phyloP scores from a whole-genome alignment of 1,139 yeast species.

The Magnusiomyces tetraspermus region DNA sequence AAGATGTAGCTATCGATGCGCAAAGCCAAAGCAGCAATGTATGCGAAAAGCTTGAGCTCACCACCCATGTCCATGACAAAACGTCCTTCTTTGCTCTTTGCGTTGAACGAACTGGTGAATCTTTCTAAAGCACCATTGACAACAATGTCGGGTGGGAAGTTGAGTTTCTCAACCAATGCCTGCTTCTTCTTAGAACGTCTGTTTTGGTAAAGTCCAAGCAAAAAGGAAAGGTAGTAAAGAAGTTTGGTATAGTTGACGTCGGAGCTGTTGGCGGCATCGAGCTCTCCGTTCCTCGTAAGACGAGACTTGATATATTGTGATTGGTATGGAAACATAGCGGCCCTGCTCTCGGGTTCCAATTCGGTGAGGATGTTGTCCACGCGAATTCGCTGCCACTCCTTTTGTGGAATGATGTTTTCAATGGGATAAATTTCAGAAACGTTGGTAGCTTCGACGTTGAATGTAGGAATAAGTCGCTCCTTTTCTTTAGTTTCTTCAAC shows the following conservation, averaged over 20 bases:
- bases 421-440: constrained; percentile 79
- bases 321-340: constrained; percentile 53
- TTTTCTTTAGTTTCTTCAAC: constrained; percentile 44
- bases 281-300: neutral
- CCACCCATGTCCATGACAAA: constrained; percentile 75
- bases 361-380: constrained; percentile 49
- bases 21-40: constrained; percentile 59
- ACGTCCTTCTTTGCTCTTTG: constrained; percentile 43
- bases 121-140: constrained; percentile 65
- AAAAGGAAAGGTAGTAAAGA: constrained; percentile 66
- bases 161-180: constrained; percentile 50
- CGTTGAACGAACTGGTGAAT: constrained; percentile 38
- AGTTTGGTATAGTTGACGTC: constrained; percentile 52
- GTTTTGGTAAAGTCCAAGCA: constrained; percentile 65
- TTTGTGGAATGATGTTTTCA: constrained; percentile 55
- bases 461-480: constrained; percentile 78
- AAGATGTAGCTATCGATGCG: constrained; percentile 69
- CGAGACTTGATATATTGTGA: constrained; percentile 6
- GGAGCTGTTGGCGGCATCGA: constrained; percentile 22
- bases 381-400: constrained; percentile 56
- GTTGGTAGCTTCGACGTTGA: constrained; percentile 63
- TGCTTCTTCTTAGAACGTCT: constrained; percentile 42
- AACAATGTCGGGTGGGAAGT: constrained; percentile 58
- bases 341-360: constrained; percentile 39
- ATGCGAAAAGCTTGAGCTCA: constrained; percentile 79